phyloP scores from a whole-genome alignment of 768 basidiomycete species.

The Boletus rubropictus region DNA sequence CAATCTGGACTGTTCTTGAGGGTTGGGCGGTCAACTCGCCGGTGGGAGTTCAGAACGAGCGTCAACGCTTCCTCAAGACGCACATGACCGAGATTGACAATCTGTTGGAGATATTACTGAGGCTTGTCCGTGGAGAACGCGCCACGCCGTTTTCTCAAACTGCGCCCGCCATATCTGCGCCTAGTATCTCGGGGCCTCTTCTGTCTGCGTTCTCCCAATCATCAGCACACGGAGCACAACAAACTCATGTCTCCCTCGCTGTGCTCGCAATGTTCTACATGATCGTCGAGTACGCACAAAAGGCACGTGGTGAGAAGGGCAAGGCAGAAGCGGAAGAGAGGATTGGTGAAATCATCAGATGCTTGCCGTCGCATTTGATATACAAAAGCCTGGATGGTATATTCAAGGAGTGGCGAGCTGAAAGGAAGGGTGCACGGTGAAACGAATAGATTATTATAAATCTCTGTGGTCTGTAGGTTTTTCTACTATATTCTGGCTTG shows the following conservation, averaged over 20 bases:
- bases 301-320: conserved; percentile 60
- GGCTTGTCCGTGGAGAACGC: conserved; percentile 86
- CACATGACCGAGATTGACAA: conserved; percentile 85
- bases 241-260: conserved; percentile 91
- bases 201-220: conserved; percentile 65
- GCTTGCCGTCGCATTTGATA: conserved; percentile 79
- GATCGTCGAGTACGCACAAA: conserved; percentile 74
- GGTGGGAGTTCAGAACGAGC: conserved; percentile 66
- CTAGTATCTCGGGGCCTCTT: conserved; percentile 62
- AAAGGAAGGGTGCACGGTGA: conserved; percentile 65
- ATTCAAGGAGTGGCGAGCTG: conserved; percentile 87
- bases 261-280: conserved; percentile 88
- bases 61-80: conserved; percentile 83
- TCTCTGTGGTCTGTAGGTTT: not conserved
- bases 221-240: conserved; percentile 78
- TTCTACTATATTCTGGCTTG: conserved; percentile 1
- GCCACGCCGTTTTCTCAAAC: conserved; percentile 65
- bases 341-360: conserved; percentile 85
- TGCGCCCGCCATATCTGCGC: conserved; percentile 54
- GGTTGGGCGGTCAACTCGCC: conserved; percentile 85
- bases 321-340: conserved; percentile 68
- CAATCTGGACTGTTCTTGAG: conserved; percentile 85
- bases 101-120: conserved; percentile 86
- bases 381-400: conserved; percentile 92
- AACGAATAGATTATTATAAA: conserved; percentile 8